Conservation (phyloP, 371 early-diverging fungal genomes). For the Vavraia culicis region DNA sequence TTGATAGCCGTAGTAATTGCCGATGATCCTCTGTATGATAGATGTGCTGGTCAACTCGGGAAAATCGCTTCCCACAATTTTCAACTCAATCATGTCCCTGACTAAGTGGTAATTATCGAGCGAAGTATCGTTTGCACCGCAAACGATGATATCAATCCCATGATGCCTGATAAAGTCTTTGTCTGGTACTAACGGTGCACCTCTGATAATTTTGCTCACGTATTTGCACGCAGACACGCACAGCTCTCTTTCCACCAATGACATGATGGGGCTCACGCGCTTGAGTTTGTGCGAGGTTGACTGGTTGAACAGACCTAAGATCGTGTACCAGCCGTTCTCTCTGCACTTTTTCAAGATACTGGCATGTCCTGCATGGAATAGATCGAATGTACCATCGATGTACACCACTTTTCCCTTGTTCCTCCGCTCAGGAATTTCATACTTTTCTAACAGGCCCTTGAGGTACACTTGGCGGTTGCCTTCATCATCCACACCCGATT, state of each 20-base stretch:
- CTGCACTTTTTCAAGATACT: slow-evolving; percentile 68
- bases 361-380: slow-evolving; percentile 80
- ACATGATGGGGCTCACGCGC: slow-evolving; percentile 67
- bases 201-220: slow-evolving; percentile 66
- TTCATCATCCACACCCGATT: too few species aligned
- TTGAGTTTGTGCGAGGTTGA: slow-evolving; percentile 65
- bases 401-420: slow-evolving; percentile 70
- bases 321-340: slow-evolving; percentile 62
- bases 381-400: slow-evolving; percentile 78
- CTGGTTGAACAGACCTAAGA: slow-evolving; percentile 81
- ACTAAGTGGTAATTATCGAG: too few species aligned
- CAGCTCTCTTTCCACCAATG: slow-evolving; percentile 69
- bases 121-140: too few species aligned
- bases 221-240: slow-evolving; percentile 78
- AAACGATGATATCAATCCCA: slow-evolving; percentile 49
- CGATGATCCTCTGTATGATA: too few species aligned
- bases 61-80: too few species aligned
- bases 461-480: too few species aligned
- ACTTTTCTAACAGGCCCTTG: too few species aligned
- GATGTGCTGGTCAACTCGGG: too few species aligned
- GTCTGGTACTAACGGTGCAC: slow-evolving; percentile 71
- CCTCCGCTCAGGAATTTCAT: slow-evolving; percentile 31
- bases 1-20: too few species aligned
- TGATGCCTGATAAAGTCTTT: slow-evolving; percentile 65
- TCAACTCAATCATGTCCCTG: too few species aligned